Conservation (phyloP, 2,329 filamentous ascomycete genomes). For the Dryadomyces quercus-mongolicae region DNA sequence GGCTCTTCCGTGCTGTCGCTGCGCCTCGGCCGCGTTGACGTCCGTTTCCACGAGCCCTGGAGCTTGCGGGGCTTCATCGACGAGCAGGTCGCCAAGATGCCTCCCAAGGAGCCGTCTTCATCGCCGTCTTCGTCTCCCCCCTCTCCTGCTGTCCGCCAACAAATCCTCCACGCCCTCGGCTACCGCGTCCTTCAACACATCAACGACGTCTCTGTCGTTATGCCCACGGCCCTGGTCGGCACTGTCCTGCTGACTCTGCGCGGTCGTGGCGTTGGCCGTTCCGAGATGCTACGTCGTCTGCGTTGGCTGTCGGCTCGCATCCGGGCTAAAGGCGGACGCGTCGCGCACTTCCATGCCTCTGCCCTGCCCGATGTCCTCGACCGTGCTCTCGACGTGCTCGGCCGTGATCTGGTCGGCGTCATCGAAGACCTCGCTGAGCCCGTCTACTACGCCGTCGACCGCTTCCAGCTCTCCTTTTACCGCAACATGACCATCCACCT, state of each 20-base stretch:
- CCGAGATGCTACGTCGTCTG: conserved; percentile 73
- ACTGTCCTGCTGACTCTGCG: conserved; percentile 85
- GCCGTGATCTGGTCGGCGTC: conserved; percentile 74
- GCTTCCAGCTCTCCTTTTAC: conserved; percentile 96
- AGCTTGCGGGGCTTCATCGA: conserved; percentile 72
- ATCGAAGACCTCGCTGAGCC: conserved; percentile 73
- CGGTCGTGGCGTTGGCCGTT: conserved; percentile 80
- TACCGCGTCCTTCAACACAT: conserved; percentile 91
- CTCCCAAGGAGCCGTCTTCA: background rate
- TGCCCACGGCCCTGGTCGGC: conserved; percentile 93
- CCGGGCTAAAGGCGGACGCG: conserved; percentile 73
- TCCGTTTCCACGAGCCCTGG: conserved; percentile 95
- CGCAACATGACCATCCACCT: conserved; percentile 99
- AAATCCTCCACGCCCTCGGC: conserved; percentile 72
- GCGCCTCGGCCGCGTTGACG: conserved; percentile 82
- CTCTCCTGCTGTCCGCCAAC: conserved; percentile 41
- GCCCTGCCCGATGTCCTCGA: conserved; percentile 75
- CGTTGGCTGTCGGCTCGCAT: conserved; percentile 83
- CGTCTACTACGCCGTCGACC: conserved; percentile 88
- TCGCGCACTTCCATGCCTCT: conserved; percentile 81
- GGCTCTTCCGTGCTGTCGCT: conserved; percentile 77
- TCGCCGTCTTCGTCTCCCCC: background rate
- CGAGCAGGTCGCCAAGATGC: conserved; percentile 51
- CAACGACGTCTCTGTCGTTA: conserved; percentile 91
- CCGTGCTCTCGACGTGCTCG: conserved; percentile 81